Evolutionary conservation across 345 rosid species (phyloP).

Genomic region (Fremontodendron californicum): DNA sequence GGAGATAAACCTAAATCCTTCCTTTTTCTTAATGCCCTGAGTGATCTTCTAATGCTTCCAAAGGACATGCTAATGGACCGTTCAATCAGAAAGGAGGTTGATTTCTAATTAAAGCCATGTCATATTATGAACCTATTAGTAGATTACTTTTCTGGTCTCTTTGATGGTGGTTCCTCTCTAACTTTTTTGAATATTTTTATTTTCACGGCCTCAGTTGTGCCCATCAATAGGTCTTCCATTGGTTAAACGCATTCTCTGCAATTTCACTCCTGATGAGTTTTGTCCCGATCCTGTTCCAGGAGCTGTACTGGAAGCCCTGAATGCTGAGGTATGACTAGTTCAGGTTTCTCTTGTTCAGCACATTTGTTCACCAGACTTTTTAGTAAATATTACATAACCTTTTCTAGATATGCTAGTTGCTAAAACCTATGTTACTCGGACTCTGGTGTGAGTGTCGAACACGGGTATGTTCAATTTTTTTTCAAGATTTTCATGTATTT

Average conservation of each 20-base stretch:
- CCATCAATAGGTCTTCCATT: constrained; percentile 71
- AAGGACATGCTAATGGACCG: constrained; percentile 83
- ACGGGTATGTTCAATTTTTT: no score
- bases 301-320: constrained; percentile 77
- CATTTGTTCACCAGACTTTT: background rate
- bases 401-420: background rate
- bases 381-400: background rate
- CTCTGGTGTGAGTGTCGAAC: no score
- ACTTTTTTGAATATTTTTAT: constrained; percentile 10
- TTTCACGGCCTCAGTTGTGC: constrained; percentile 50
- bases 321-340: constrained; percentile 59
- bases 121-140: constrained; percentile 2
- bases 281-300: constrained; percentile 92
- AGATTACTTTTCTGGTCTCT: background rate
- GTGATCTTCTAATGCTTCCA: constrained; percentile 96
- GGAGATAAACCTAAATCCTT: constrained; percentile 44
- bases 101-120: background rate
- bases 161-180: background rate
- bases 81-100: constrained; percentile 73
- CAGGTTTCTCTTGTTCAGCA: background rate
- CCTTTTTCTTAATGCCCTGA: constrained; percentile 59
- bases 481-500: no score
- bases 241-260: constrained; percentile 79
- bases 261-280: constrained; percentile 94
- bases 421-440: no score